Conservation (phyloP, 345 rosid genomes). For the Xanthoceras sorbifolium region DNA sequence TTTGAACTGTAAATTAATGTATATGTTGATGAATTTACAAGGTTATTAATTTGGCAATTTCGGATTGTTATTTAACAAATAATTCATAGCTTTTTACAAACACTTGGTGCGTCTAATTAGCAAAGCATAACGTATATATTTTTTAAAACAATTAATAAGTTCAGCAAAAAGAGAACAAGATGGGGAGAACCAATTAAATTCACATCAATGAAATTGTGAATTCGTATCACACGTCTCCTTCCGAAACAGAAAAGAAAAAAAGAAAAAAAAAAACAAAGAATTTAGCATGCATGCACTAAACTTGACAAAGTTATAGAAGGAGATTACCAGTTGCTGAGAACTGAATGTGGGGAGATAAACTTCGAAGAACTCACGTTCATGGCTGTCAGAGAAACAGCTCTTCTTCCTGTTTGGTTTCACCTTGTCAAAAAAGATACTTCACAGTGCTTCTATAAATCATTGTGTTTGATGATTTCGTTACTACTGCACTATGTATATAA, state of each 20-base stretch:
- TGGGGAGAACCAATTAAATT: too few relatives aligned
- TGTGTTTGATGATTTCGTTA: neutral
- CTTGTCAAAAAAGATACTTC: neutral
- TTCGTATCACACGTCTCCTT: too few relatives aligned
- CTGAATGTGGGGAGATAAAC: constrained; percentile 18
- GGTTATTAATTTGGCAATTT: too few relatives aligned
- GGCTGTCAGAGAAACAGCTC: neutral
- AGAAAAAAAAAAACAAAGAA: neutral
- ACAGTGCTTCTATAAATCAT: neutral
- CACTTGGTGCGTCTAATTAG: neutral
- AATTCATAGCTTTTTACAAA: neutral
- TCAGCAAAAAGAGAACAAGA: too few relatives aligned
- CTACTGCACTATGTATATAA: too few relatives aligned
- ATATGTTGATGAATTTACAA: too few relatives aligned
- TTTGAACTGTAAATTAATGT: too few relatives aligned
- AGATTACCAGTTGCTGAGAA: constrained; percentile 22
- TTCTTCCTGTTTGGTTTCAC: neutral
- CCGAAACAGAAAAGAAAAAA: too few relatives aligned
- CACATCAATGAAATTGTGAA: too few relatives aligned
- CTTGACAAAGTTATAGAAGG: neutral
- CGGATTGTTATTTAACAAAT: too few relatives aligned
- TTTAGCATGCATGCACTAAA: neutral
- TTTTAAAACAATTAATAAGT: too few relatives aligned
- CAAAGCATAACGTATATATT: too few relatives aligned
- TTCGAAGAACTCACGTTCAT: constrained; percentile 22